phyloP scores from a whole-genome alignment of 495 filamentous ascomycete species.

The Sordaria brevicollis region DNA sequence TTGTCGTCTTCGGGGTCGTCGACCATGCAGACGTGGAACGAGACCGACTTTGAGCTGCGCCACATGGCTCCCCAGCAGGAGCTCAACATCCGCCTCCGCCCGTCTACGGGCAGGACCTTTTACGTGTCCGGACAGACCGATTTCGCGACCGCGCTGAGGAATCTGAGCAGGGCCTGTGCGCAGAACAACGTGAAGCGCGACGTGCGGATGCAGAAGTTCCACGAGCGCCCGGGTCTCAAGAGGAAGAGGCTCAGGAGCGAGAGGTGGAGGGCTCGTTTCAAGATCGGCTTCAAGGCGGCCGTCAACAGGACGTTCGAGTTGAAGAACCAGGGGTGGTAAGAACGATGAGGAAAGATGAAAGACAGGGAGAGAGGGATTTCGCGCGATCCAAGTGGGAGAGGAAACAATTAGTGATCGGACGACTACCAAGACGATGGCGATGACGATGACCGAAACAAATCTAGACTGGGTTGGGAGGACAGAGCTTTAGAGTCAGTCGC shows the following conservation, averaged over 20 bases:
- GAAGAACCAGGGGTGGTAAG: slow-evolving; percentile 65
- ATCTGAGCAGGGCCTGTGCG: slow-evolving; percentile 32
- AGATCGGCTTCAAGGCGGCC: slow-evolving; percentile 49
- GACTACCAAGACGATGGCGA: neutral
- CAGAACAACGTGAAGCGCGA: slow-evolving; percentile 45
- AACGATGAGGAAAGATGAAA: neutral
- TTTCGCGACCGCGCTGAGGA: slow-evolving; percentile 41
- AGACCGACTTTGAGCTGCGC: slow-evolving; percentile 8
- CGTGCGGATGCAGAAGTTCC: slow-evolving; percentile 44
- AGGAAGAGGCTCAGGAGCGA: slow-evolving; percentile 58
- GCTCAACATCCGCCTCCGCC: slow-evolving; percentile 33
- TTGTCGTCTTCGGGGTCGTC: no score
- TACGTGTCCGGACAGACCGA: slow-evolving; percentile 38
- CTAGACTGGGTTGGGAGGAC: neutral
- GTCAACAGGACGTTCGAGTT: slow-evolving; percentile 52
- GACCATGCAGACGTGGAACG: slow-evolving; percentile 1
- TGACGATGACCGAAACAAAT: neutral
- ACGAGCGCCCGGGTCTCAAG: slow-evolving; percentile 65
- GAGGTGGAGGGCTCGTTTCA: slow-evolving; percentile 58
- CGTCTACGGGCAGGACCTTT: slow-evolving; percentile 49
- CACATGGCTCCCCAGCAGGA: slow-evolving; percentile 3
- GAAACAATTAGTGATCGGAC: neutral
- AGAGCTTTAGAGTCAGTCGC: neutral
- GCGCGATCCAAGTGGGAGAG: neutral
- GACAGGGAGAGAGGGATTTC: neutral